Base-by-base conservation (phyloP, 768 basidiomycete species). In the Tulasnella calospora region DNA sequence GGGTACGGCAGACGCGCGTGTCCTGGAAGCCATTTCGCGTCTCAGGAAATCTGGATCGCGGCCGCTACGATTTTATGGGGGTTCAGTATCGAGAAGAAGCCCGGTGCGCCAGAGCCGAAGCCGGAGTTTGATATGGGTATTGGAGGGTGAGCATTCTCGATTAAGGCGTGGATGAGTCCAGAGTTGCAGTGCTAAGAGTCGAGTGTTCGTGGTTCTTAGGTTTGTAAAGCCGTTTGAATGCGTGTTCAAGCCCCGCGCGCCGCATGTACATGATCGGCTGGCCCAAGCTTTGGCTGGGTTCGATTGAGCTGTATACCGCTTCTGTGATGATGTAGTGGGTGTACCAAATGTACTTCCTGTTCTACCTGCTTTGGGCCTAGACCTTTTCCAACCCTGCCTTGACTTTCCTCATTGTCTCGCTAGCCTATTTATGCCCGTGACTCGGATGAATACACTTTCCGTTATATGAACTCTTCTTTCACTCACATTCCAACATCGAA, bases 1-100 rank as follows among this genome's bases (percentile, higher is more conserved):
- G 73, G 73, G 46, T 74, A 74, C n/a, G 73, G 73, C n/a, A 23
- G 33, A 33, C 73, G 73, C 19, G 38, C 73, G 51, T 74, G 73
- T 44, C 73, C 44, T 19, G 73, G 73, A 17, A 74, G 13, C 73
- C 33, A 44, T 10, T 74, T 74, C 73, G 33, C 73, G 33, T 7
- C 19, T n/a, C 51, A 44, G 33, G 73, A 30, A 30, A 23, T 74
- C 8, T 74, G 73, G 73, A 41, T 47, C 23, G 73, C 73, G 19
- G 51, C 40, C 4, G 44, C 73, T 12, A 47, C 44, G 44, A 47
- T 74, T 27, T 17, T 55, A 33, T 74, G 51, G 33, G 38, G 5
- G 44, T 55, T 74, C 51, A 55, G 17, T 21, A 51, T 74, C 73
- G 44, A 47, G 40, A 44, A 74, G 46, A 74, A 74, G 30, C 33